Conservation (phyloP, 306 rosid species). For the Astragalus membranaceus region DNA sequence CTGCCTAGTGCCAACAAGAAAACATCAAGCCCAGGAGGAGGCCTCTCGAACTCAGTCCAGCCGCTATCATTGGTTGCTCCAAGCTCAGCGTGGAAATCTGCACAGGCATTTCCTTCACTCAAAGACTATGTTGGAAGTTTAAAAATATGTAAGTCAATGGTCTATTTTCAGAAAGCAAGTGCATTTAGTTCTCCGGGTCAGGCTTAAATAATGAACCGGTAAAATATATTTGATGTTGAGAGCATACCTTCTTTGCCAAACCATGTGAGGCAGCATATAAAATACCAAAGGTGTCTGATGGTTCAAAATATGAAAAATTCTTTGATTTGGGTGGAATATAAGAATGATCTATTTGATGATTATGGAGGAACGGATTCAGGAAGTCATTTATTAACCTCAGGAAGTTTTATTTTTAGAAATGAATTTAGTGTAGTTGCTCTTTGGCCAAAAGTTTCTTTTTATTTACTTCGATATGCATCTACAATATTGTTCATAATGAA, state of each 20-base stretch:
- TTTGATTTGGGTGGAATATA: constrained; percentile 68
- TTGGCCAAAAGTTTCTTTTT: too few species aligned
- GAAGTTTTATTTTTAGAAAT: constrained; percentile 21
- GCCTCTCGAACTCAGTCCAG: too few species aligned
- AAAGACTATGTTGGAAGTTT: too few species aligned
- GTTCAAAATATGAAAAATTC: constrained; percentile 55
- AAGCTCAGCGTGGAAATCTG: too few species aligned
- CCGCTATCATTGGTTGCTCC: too few species aligned
- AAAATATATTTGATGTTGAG: background rate
- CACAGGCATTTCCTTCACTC: too few species aligned
- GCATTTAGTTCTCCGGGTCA: constrained; percentile 87
- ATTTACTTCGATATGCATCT: too few species aligned
- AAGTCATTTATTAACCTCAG: constrained; percentile 81
- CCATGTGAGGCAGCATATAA: constrained; percentile 23
- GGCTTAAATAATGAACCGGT: constrained; percentile 40
- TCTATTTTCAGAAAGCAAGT: constrained; percentile 79
- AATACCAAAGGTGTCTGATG: constrained; percentile 31
- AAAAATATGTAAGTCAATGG: constrained; percentile 29
- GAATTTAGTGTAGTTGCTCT: too few species aligned
- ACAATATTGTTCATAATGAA: too few species aligned
- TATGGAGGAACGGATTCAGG: constrained; percentile 88
- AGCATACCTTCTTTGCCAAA: constrained; percentile 18
- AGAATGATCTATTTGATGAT: constrained; percentile 77
- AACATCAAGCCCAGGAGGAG: constrained; percentile 74
- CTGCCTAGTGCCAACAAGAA: background rate